Evolutionary conservation across 768 basidiomycete species (phyloP).

Genomic region (Auricularia auricula-judae): DNA sequence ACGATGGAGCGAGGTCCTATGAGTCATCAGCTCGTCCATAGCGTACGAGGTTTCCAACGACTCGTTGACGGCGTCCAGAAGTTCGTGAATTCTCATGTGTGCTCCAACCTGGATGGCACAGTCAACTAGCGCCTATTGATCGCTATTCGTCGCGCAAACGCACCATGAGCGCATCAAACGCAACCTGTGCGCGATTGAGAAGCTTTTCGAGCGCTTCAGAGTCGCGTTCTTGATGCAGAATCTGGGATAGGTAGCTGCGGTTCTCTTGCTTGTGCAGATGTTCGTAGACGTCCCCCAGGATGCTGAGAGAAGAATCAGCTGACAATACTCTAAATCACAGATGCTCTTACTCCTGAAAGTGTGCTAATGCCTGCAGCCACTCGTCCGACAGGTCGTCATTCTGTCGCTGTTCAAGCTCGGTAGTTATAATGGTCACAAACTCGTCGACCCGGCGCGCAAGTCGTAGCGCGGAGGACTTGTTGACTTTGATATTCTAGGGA

Average conservation of each 20-base stretch:
- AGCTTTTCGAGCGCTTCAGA: not conserved
- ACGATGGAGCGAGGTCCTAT: too few species aligned
- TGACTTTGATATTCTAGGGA: not conserved
- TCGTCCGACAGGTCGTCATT: not conserved
- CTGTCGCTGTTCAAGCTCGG: not conserved
- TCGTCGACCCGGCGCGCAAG: not conserved
- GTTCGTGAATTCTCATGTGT: not conserved
- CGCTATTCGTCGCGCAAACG: not conserved
- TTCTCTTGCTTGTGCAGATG: not conserved
- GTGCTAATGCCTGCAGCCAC: not conserved
- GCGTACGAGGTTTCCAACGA: not conserved
- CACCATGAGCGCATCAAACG: not conserved
- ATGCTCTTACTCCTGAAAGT: not conserved
- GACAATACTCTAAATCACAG: not conserved
- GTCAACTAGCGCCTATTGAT: too few species aligned
- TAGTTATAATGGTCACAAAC: not conserved
- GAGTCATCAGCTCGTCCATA: not conserved
- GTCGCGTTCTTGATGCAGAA: not conserved
- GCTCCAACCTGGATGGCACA: not conserved
- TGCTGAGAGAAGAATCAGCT: not conserved
- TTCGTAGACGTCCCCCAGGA: not conserved
- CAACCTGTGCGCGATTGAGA: not conserved
- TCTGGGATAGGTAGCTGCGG: not conserved
- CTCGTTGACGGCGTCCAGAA: not conserved
- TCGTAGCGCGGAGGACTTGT: not conserved